phyloP scores from a whole-genome alignment of 305 asterid genomes.

The Petunia hybrid region DNA sequence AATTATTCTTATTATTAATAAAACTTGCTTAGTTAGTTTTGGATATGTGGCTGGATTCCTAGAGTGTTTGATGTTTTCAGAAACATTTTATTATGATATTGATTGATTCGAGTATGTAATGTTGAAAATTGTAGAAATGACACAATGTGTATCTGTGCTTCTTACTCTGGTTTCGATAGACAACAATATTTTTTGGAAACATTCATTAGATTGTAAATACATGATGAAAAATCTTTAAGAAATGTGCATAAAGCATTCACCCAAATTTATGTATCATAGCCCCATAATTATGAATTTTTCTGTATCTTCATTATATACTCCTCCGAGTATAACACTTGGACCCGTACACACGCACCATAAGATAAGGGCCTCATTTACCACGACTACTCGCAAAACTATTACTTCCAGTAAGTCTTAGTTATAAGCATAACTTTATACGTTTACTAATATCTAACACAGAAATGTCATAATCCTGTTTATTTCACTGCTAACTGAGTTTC shows the following conservation, averaged over 20 bases:
- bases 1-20: not conserved
- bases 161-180: conserved; percentile 10
- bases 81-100: not conserved
- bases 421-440: not conserved
- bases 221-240: not conserved
- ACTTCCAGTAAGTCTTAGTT: conserved; percentile 9
- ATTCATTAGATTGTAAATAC: not conserved
- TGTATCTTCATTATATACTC: not conserved
- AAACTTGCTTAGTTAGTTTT: not conserved
- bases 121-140: not conserved
- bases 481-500: not conserved
- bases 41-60: not conserved
- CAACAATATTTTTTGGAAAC: not conserved
- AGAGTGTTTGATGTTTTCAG: not conserved
- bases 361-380: conserved; percentile 2
- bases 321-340: not conserved
- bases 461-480: conserved; percentile 9
- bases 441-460: conserved; percentile 3
- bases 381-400: not conserved
- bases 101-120: not conserved
- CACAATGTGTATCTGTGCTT: not conserved
- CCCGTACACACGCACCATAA: not conserved
- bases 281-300: not conserved
- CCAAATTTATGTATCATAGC: not conserved
- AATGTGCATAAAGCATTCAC: conserved; percentile 1